These are phyloP conservation scores for Cystobasidiaceae sp. DNA, from an alignment of 1,284 basidiomycete genomes.

Conservation along the genomic window DNA sequence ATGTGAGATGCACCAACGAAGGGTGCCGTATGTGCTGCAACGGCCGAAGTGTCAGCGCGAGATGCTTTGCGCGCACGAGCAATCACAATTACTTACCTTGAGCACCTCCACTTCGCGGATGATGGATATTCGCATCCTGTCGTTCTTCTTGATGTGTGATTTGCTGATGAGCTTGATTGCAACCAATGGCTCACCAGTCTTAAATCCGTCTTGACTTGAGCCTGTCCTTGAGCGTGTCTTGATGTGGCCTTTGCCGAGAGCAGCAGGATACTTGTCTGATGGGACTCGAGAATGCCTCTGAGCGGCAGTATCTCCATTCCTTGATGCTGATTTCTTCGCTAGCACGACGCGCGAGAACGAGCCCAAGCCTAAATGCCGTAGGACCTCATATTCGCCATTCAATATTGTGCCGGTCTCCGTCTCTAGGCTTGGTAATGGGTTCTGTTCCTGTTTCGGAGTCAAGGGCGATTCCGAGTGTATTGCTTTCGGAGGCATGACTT, in stretches of 20 bases:
- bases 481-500: not conserved
- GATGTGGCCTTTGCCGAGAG: not conserved
- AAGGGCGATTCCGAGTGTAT: not conserved
- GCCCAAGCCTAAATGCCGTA: constrained; percentile 38
- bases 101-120: constrained; percentile 82
- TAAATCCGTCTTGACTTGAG: not conserved
- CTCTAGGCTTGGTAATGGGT: too few relatives aligned
- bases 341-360: constrained; percentile 40
- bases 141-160: constrained; percentile 54
- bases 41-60: constrained; percentile 32
- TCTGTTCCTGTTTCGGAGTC: constrained; percentile 1
- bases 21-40: constrained; percentile 74
- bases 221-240: not conserved
- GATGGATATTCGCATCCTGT: constrained; percentile 74
- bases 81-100: constrained; percentile 52
- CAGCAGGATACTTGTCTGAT: constrained; percentile 1
- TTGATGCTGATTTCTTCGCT: constrained; percentile 19
- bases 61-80: not conserved
- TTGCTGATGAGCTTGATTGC: constrained; percentile 80
- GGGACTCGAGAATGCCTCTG: not conserved
- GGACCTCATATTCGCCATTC: constrained; percentile 26
- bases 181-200: constrained; percentile 53
- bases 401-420: constrained; percentile 18
- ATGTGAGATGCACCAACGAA: constrained; percentile 68
- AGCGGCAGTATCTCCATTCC: not conserved